Evolutionary conservation across 2,329 filamentous ascomycete genomes (phyloP), one percentile per base, ranked within the genome.

Genomic region (Epichloe sibirici): DNA sequence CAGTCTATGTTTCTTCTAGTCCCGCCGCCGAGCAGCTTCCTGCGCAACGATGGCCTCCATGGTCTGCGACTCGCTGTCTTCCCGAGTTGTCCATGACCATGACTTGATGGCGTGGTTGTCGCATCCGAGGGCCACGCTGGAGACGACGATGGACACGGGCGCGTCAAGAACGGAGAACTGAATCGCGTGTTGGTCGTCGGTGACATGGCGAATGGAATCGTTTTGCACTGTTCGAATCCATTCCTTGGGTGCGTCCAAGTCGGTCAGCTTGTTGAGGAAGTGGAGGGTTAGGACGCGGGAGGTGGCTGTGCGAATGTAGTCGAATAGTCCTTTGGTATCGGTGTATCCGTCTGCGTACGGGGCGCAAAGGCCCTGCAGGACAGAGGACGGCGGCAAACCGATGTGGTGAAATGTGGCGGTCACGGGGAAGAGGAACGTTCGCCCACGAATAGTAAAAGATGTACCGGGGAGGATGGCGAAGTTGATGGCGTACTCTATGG

Each of bases 341-440:
- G 72, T 68, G 56, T 77, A 79, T 5, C 67, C 65, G 25, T 74
- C 70, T 11, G 63, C 61, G 49, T 70, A 69, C 0, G 75, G 75
- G 0, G 73, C 68, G 55, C 73, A 77, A 15, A 65, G 55, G 4
- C 56, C 51, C 3, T 68, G 63, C 2, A 79, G 62, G 34, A 62
- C 60, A 21, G 65, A 66, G 5, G 60, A 57, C 0, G 69, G 61
- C 3, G 69, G 68, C 2, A 74, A 62, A n/a, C 69, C 60, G 52
- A 75, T 61, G 47, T 70, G 63, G 62, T 72, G 77, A 55, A 71
- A 68, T 2, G 73, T 74, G n/a, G 70, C 65, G 3, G 70, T 71
- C 52, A 71, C 62, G 48, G 72, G 72, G 40, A 66, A 62, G 54
- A 73, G 66, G 45, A 69, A 69, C 0, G 76, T 75, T 25, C 69